A percentile compares a stretch with the other conserved stretches of the same genome.
Evolutionary conservation across 495 filamentous ascomycete genomes (phyloP).

Genomic region (Penicillium soppii): DNA sequence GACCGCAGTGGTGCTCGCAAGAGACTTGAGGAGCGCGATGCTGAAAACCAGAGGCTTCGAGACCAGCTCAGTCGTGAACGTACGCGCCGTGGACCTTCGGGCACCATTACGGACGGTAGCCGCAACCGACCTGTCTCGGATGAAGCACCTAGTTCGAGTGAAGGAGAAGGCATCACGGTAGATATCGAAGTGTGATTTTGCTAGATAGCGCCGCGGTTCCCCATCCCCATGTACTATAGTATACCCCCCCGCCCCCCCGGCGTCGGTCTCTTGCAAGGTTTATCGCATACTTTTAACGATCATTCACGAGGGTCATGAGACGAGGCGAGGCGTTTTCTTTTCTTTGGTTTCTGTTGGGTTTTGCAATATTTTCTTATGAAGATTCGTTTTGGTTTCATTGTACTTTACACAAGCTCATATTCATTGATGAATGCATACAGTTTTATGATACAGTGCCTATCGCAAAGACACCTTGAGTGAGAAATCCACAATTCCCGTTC

Average conservation of each 20-base stretch:
- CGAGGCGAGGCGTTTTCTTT: conserved; percentile 6
- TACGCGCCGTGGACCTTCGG: conserved; percentile 37
- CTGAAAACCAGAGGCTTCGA: conserved; percentile 72
- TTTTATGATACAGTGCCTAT: conserved; percentile 17
- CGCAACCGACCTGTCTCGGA: conserved; percentile 18
- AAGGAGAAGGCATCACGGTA: conserved; percentile 44
- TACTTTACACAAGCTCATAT: conserved; percentile 17
- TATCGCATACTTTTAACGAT: conserved; percentile 19
- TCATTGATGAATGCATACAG: conserved; percentile 3
- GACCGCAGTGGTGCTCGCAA: conserved; percentile 82
- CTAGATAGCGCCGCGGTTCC: too few relatives aligned
- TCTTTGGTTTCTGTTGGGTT: background rate
- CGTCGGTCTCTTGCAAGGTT: conserved; percentile 1
- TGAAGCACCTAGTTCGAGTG: conserved; percentile 43
- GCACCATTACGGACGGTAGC: conserved; percentile 11
- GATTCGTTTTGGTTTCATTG: conserved; percentile 3
- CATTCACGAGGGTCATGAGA: conserved; percentile 22
- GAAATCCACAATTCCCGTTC: conserved; percentile 88
- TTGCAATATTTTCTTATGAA: background rate
- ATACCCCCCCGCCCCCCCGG: conserved; percentile 5
- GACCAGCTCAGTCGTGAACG: conserved; percentile 67
- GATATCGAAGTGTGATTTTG: conserved; percentile 42
- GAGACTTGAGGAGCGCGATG: conserved; percentile 78
- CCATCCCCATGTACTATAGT: too few relatives aligned
- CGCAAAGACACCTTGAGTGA: conserved; percentile 78